Base-by-base conservation (phyloP, 345 rosid species). In the Erysimum cheiranthoides region DNA sequence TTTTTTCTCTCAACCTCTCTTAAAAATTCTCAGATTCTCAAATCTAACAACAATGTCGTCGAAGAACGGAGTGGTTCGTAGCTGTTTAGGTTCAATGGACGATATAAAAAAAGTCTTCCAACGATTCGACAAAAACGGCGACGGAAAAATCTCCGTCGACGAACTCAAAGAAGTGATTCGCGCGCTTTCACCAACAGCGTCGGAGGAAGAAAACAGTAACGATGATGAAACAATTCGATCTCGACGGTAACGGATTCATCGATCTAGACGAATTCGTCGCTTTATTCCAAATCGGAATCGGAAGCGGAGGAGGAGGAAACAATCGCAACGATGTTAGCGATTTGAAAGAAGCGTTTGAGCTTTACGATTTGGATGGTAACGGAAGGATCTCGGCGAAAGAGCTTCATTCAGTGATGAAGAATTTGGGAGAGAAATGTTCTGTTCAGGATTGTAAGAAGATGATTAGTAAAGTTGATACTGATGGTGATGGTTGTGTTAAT, bases 401-500 rank as follows among this genome's bases (percentile, higher is more conserved):
- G 85, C 81, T 95, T 72, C 96, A 90, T 66, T 62, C 82, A 0
- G 97, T 92, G 72, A 73, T 95, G 93, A 89, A 75, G 83, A 88
- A 77, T 70, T 71, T 95, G 5, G 99, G 99, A 5, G 85, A 92
- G 84, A 95, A 86, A 73, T 83, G 91, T 43, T 77, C 86, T 2
- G 50, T 90, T 53, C 76, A 64, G 9, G 97, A 95, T 46, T 95
- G 99, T 47, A 73, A 10, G 61, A 90, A 79, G 85, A 95, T 95
- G 97, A 95, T 95, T 49, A 82, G 87, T 16, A 86, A 90, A 58
- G 99, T 92, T 16, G 99, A 95, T 61, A 69, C 67, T 61, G 97
- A 95, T 73, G 99, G 99, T 25, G 99, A 95, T 17, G 99, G 97
- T 31, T 84, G 81, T 47, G 99, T 95, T 49, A 90, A 95, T 53